phyloP scores from a whole-genome alignment of 495 filamentous ascomycete species.

The Xylaria longipes region DNA sequence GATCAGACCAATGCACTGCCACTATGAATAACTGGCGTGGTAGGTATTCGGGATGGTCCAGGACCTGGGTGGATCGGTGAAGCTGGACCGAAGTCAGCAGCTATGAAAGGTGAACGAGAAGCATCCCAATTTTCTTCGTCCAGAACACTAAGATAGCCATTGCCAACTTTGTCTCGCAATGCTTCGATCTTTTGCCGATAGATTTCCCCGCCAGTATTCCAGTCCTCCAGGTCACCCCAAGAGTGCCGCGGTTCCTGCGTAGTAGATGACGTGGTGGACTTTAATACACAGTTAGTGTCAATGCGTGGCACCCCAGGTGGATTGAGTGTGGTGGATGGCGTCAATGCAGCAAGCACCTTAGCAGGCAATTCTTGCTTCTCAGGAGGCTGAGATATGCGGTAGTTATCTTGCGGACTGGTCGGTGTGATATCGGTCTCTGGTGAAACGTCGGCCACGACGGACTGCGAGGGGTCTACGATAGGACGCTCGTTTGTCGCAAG shows the following conservation, averaged over 20 bases:
- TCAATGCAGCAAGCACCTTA: conserved; percentile 38
- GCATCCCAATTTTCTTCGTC: conserved; percentile 74
- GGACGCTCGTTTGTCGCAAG: conserved; percentile 69
- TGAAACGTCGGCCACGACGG: conserved; percentile 20
- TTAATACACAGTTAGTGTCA: conserved; percentile 49
- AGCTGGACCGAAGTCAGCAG: conserved; percentile 48
- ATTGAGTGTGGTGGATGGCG: conserved; percentile 35
- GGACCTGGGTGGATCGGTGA: conserved; percentile 51
- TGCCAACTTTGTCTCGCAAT: conserved; percentile 80
- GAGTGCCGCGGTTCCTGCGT: conserved; percentile 44
- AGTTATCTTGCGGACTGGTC: conserved; percentile 44
- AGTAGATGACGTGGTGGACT: conserved; percentile 49
- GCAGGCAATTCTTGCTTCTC: conserved; percentile 37
- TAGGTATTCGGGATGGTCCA: conserved; percentile 52
- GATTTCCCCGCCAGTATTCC: conserved; percentile 74
- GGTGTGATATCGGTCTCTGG: background rate
- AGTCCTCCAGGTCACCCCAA: conserved; percentile 60
- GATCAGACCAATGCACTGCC: conserved; percentile 55
- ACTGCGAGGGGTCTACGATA: conserved; percentile 32
- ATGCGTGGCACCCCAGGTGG: conserved; percentile 54
- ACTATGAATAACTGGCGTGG: conserved; percentile 57
- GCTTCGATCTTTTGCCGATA: conserved; percentile 87
- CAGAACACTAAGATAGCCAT: conserved; percentile 83
- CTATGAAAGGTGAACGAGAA: conserved; percentile 43
- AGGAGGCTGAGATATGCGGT: conserved; percentile 51